Conservation (phyloP, 148 eudicot genomes). For the Spergularia bocconei region DNA sequence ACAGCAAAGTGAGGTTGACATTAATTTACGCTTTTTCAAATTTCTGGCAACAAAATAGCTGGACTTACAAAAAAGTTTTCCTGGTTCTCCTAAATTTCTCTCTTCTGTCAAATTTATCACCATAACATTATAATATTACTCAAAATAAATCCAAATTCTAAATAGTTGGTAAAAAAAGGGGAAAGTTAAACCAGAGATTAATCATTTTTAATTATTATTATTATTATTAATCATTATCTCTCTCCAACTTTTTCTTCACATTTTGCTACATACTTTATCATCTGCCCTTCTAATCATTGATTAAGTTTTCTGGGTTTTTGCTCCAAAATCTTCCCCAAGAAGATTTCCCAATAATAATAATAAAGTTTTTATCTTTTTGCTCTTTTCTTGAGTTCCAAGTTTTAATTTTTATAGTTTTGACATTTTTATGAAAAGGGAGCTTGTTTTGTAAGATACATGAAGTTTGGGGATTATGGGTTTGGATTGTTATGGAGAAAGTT, state of each 20-base stretch:
- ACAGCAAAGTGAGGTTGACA: constrained; percentile 26
- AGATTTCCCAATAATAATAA: background rate
- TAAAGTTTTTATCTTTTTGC: constrained; percentile 7
- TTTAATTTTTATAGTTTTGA: constrained; percentile 13
- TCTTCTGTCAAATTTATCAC: background rate
- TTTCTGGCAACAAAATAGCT: constrained; percentile 3
- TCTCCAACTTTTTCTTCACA: background rate
- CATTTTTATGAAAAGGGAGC: background rate
- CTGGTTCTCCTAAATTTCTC: background rate
- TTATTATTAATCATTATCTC: constrained; percentile 14
- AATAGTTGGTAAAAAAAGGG: background rate
- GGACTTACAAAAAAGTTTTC: background rate
- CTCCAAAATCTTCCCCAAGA: background rate
- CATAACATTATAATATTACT: constrained; percentile 1
- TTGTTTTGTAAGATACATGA: background rate
- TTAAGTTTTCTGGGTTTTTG: constrained; percentile 12
- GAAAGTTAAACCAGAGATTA: background rate
- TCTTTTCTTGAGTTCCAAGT: constrained; percentile 14
- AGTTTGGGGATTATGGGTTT: background rate
- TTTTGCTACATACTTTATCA: background rate
- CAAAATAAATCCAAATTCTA: background rate
- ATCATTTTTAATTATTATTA: constrained; percentile 1
- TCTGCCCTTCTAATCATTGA: constrained; percentile 6
- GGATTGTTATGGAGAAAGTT: background rate
- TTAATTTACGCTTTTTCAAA: constrained; percentile 22